phyloP scores from a whole-genome alignment of 805 yeast genomes.

The Groenewaldozyma tartarivorans region DNA sequence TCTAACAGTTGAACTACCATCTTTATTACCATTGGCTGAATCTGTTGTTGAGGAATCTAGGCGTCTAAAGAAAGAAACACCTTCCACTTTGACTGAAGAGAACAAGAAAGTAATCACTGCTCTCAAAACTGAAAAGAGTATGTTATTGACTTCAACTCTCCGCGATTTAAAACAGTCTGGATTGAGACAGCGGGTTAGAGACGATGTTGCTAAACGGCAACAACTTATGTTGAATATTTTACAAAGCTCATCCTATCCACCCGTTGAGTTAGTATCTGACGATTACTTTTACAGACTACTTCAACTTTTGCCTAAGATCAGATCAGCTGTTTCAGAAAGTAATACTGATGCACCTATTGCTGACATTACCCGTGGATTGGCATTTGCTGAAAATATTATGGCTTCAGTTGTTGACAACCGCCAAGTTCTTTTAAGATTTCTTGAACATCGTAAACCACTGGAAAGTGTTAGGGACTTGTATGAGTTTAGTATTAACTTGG shows the following conservation, averaged over 20 bases:
- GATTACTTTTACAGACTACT: slow-evolving; percentile 55
- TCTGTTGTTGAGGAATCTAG: slow-evolving; percentile 50
- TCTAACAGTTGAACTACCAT: slow-evolving; percentile 33
- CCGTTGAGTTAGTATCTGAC: slow-evolving; percentile 31
- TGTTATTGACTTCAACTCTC: slow-evolving; percentile 65
- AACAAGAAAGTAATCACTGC: slow-evolving; percentile 62
- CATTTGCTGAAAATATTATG: slow-evolving; percentile 63
- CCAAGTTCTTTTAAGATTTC: slow-evolving; percentile 1
- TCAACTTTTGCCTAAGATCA: slow-evolving; percentile 71
- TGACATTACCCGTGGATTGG: slow-evolving; percentile 69
- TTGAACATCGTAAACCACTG: neutral
- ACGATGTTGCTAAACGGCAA: slow-evolving; percentile 51
- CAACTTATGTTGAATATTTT: slow-evolving; percentile 57
- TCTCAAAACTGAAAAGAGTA: slow-evolving; percentile 72
- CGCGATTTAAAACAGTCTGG: slow-evolving; percentile 73
- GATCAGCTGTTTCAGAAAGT: slow-evolving; percentile 53
- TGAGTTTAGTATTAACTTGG: neutral
- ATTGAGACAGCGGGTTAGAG: slow-evolving; percentile 51
- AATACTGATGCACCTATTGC: slow-evolving; percentile 66
- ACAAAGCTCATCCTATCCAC: slow-evolving; percentile 14
- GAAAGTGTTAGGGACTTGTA: neutral
- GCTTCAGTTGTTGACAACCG: slow-evolving; percentile 38
- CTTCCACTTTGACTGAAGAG: slow-evolving; percentile 57
- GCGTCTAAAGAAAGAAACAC: slow-evolving; percentile 66
- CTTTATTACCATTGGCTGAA: slow-evolving; percentile 44